Evolutionary conservation across 202 grass and related monocot genomes (phyloP).

Genomic region (Schoenoplectus triqueter): DNA sequence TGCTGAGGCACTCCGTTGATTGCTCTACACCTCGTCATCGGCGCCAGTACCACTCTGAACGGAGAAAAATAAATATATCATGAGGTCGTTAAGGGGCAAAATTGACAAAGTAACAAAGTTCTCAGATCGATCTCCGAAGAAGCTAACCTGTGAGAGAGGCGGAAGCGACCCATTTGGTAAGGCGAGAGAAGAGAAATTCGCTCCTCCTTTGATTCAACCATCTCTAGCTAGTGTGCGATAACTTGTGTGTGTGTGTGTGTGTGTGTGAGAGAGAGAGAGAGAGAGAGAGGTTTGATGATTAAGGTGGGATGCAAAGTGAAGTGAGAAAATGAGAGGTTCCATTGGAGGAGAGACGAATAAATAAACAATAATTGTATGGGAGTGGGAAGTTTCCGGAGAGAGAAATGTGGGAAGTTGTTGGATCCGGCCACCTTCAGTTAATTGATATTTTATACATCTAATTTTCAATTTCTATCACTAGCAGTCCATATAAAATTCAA

Average conservation of each 20-base stretch:
- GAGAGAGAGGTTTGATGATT: not conserved
- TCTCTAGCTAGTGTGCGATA: not conserved
- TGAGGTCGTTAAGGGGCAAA: not conserved
- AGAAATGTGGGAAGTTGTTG: too few species aligned
- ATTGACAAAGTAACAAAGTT: not conserved
- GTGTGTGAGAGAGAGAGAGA: not conserved
- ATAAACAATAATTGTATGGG: not conserved
- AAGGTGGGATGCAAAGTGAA: not conserved
- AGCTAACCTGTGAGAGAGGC: conserved; percentile 75
- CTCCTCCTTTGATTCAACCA: conserved; percentile 24
- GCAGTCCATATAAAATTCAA: not conserved
- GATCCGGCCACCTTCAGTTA: not conserved
- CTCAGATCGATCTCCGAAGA: not conserved
- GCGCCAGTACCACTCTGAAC: conserved; percentile 81
- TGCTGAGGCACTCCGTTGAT: conserved; percentile 60
- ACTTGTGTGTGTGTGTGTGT: not conserved
- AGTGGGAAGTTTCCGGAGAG: not conserved
- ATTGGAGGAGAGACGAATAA: not conserved
- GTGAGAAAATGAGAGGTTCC: not conserved
- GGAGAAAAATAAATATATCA: not conserved
- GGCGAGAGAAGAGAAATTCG: conserved; percentile 75
- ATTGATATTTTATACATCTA: not conserved
- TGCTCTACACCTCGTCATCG: conserved; percentile 92
- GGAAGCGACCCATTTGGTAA: conserved; percentile 77
- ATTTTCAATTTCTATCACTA: too few species aligned